Evolutionary conservation across 495 filamentous ascomycete genomes (phyloP), one percentile per base, ranked within the genome.

Genomic region (Penicillium nucicola): DNA sequence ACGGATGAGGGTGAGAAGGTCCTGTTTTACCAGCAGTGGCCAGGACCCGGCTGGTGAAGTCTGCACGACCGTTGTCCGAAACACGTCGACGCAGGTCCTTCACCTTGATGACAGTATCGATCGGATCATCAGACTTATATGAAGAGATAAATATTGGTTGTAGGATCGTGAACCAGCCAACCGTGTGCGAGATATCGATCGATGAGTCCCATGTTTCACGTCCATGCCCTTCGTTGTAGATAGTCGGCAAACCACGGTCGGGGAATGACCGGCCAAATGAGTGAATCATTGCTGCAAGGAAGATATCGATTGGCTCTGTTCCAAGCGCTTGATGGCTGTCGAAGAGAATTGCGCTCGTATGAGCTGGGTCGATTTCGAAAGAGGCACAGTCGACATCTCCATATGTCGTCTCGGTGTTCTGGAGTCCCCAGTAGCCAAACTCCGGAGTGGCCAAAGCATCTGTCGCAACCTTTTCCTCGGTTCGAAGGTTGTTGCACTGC

Each of bases 91-190:
- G 71, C 11, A 68, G 45, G 45, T 79, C 77, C 45, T 81, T 81
- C 2, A 77, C 69, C 13, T 65, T 67, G 0, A 69, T 48, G 5
- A 79, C 51, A 1, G 71, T 72, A 10, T 74, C 67, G 43, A 77
- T 45, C 0, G 70, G 61, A 46, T 68, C 55, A 3, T 68, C 50
- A 1, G 61, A 15, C 11, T 58, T 60, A 19, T 59, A 48, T 8
- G 38, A 32, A 3, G 48, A 37, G 0, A 75, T 52, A 13, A 67
- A 64, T 5, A 84, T 65, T 0, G 82, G 81, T 40, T 75, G 74
- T 22, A 84, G 59, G 2, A 77, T 76, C 1, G 80, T 85, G 54
- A 85, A 85, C 82, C 82, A 85, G 7, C 82, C 82, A 7, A 84
- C 74, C 9, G 81, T 84, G 20, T 74, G 70, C 1, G 81, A 81